A percentile compares a stretch with the other conserved stretches of the same genome.
phyloP scores from a whole-genome alignment of 225 moss, liverwort and hornwort species.

The Antitrichia curtipendula region DNA sequence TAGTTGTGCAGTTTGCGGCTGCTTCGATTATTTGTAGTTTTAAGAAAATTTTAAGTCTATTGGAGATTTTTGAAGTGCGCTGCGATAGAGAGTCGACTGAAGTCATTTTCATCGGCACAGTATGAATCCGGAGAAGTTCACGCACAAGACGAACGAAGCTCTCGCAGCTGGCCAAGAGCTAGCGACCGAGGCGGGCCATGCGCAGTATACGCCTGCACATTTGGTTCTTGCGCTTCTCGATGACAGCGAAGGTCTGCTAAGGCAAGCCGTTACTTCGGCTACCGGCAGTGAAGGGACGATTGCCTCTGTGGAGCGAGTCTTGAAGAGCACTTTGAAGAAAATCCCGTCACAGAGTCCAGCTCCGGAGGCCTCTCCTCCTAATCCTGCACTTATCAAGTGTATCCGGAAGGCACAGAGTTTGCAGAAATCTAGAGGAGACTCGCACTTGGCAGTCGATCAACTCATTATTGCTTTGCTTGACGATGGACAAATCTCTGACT shows the following conservation, averaged over 20 bases:
- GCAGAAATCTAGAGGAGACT: conserved; percentile 74
- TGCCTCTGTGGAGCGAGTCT: conserved; percentile 54
- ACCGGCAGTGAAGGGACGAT: conserved; percentile 46
- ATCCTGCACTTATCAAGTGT: conserved; percentile 62
- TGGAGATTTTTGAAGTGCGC: neutral
- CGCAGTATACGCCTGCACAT: conserved; percentile 77
- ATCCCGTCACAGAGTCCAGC: conserved; percentile 71
- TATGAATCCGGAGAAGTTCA: conserved; percentile 95
- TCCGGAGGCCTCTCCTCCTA: conserved; percentile 77
- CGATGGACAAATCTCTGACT: conserved; percentile 60
- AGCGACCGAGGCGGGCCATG: conserved; percentile 67
- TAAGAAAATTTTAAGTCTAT: neutral
- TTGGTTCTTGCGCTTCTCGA: conserved; percentile 57
- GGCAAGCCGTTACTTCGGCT: conserved; percentile 40
- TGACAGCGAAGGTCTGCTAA: conserved; percentile 58
- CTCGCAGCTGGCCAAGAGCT: conserved; percentile 82
- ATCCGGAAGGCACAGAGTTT: conserved; percentile 67
- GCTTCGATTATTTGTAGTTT: neutral
- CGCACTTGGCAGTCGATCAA: conserved; percentile 85
- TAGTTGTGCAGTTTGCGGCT: neutral
- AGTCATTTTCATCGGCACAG: neutral
- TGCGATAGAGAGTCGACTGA: neutral
- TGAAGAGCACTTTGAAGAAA: conserved; percentile 54
- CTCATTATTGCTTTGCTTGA: conserved; percentile 72
- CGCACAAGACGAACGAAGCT: conserved; percentile 95